Conservation (phyloP, 108 stramenopile species). For the Skeletonema grethae region DNA sequence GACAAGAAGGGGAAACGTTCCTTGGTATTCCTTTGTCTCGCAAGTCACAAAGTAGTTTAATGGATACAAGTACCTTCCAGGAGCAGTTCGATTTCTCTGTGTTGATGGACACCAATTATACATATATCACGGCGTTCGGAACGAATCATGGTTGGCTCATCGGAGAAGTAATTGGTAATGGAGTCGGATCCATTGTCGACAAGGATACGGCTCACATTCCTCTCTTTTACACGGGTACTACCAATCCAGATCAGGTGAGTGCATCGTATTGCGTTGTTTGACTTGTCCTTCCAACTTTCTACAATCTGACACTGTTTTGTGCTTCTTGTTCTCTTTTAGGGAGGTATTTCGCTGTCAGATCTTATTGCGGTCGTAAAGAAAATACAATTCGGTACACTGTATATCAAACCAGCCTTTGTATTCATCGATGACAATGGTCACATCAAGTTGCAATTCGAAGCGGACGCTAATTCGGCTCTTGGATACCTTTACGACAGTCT, state of each 20-base stretch:
- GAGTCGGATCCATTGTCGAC: slow-evolving; percentile 87
- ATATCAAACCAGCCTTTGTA: slow-evolving; percentile 91
- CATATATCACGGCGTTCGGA: slow-evolving; percentile 67
- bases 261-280: background rate
- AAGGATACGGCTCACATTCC: slow-evolving; percentile 92
- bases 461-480: slow-evolving; percentile 77
- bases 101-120: slow-evolving; percentile 68
- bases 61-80: slow-evolving; percentile 61
- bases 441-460: slow-evolving; percentile 87
- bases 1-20: slow-evolving; percentile 87
- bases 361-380: slow-evolving; percentile 76
- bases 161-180: slow-evolving; percentile 83
- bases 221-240: slow-evolving; percentile 86
- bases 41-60: slow-evolving; percentile 63
- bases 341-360: slow-evolving; percentile 73
- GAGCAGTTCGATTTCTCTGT: slow-evolving; percentile 81
- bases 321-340: slow-evolving; percentile 51
- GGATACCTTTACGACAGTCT: slow-evolving; percentile 84
- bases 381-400: slow-evolving; percentile 86
- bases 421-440: slow-evolving; percentile 85
- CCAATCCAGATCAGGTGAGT: slow-evolving; percentile 81
- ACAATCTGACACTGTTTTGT: background rate
- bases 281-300: background rate
- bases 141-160: slow-evolving; percentile 86
- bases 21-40: slow-evolving; percentile 67